phyloP scores from a whole-genome alignment of 2,329 filamentous ascomycete genomes.

The Cercospora zeina region DNA sequence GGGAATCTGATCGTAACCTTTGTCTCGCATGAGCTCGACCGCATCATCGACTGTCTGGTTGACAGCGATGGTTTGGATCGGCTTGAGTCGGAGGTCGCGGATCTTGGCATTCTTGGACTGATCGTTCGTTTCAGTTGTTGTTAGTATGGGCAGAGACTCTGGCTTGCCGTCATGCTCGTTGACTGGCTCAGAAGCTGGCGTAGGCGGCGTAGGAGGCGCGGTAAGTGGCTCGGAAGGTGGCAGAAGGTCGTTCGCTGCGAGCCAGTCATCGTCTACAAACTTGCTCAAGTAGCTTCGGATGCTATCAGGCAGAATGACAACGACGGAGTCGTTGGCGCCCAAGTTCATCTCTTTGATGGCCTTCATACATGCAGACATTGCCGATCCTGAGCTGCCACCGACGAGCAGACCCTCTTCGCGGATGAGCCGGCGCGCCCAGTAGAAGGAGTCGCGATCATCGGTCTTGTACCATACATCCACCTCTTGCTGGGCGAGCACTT shows the following conservation, averaged over 20 bases:
- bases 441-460: slow-evolving; percentile 86
- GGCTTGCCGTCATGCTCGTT: slow-evolving; percentile 22
- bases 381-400: slow-evolving; percentile 89
- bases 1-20: slow-evolving; percentile 95
- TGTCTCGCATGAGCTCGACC: slow-evolving; percentile 97
- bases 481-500: slow-evolving; percentile 76
- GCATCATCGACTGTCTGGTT: slow-evolving; percentile 76
- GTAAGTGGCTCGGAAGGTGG: slow-evolving; percentile 58
- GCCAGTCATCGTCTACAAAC: slow-evolving; percentile 98
- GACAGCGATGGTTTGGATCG: slow-evolving; percentile 79
- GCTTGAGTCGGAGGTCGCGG: slow-evolving; percentile 81
- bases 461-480: slow-evolving; percentile 99
- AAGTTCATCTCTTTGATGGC: slow-evolving; percentile 76
- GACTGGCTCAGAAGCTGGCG: slow-evolving; percentile 39
- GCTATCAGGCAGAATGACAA: slow-evolving; percentile 90
- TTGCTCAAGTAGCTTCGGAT: slow-evolving; percentile 97
- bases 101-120: slow-evolving; percentile 78
- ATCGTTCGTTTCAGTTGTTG: slow-evolving; percentile 53
- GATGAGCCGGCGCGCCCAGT: slow-evolving; percentile 85
- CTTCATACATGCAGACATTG: slow-evolving; percentile 76
- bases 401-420: slow-evolving; percentile 91
- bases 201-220: slow-evolving; percentile 40
- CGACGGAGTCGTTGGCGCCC: slow-evolving; percentile 79
- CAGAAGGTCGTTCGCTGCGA: slow-evolving; percentile 91
- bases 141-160: slow-evolving; percentile 40